Conservation (phyloP, 2,329 filamentous ascomycete species). For the Cadophora gregata region DNA sequence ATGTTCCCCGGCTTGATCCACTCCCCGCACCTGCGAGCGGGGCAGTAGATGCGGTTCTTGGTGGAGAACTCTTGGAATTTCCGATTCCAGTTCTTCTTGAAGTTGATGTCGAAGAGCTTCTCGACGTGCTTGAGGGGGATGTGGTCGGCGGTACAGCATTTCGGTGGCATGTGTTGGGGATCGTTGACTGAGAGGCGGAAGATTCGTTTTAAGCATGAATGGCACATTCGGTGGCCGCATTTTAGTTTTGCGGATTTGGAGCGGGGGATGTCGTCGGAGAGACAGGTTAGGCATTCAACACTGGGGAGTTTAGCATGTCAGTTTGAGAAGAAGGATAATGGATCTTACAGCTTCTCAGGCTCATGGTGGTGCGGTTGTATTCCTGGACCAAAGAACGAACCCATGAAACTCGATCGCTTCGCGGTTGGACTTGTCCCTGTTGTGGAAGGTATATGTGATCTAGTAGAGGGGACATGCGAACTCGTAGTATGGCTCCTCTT, state of each 20-base stretch:
- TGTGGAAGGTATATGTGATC: slow-evolving; percentile 28
- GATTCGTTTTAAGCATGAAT: slow-evolving; percentile 73
- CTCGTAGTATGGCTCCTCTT: slow-evolving; percentile 39
- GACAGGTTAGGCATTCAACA: slow-evolving; percentile 75
- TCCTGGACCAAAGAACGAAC: slow-evolving; percentile 15
- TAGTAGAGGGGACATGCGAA: slow-evolving; percentile 31
- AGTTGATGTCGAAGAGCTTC: slow-evolving; percentile 71
- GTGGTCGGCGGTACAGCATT: slow-evolving; percentile 75
- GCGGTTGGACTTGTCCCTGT: slow-evolving; percentile 29
- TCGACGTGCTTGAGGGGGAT: slow-evolving; percentile 82
- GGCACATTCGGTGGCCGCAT: slow-evolving; percentile 84
- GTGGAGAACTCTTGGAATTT: slow-evolving; percentile 80
- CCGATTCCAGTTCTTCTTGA: slow-evolving; percentile 81
- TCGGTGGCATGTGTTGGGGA: slow-evolving; percentile 82
- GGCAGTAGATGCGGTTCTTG: slow-evolving; percentile 79
- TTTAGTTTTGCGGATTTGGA: slow-evolving; percentile 72
- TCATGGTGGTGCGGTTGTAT: slow-evolving; percentile 28
- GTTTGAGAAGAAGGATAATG: neutral
- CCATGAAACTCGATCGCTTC: slow-evolving; percentile 30
- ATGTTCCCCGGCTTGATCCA: slow-evolving; percentile 80
- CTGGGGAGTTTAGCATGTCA: slow-evolving; percentile 49
- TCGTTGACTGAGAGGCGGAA: slow-evolving; percentile 80
- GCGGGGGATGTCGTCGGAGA: slow-evolving; percentile 67
- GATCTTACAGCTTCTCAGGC: slow-evolving; percentile 40
- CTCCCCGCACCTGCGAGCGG: slow-evolving; percentile 72